Evolutionary conservation across 2,329 filamentous ascomycete genomes (phyloP), one percentile per base, ranked within the genome.

Genomic region (Conoideocrella luteorostrata): DNA sequence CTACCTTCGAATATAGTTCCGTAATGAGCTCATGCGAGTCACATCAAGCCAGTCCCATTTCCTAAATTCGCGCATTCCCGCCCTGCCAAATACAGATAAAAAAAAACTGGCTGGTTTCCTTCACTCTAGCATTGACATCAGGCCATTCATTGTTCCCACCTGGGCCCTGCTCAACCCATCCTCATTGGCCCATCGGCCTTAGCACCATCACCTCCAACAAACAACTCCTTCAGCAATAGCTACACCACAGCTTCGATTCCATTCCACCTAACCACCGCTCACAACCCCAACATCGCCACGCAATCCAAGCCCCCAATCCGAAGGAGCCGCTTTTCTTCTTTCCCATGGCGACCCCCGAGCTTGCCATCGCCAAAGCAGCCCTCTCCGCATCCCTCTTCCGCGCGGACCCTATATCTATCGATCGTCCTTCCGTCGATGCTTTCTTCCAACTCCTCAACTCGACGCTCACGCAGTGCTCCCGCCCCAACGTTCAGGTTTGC

Each of bases 401-500:
- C 48, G 77, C 83, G 32, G 86, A 91, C 59, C 84, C 86, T n/a
- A 72, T 69, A 17, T 76, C 84, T 9, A 75, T 87, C 44, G 67
- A 79, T 39, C 81, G 83, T 60, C 77, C 81, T 56, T 77, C 84
- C 47, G 84, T 91, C 62, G 75, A 83, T 53, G 65, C 74, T 46
- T 86, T 91, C 63, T 78, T 88, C 63, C 61, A 68, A 50, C 70
- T 80, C 47, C 72, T 93, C 56, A 76, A 82, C 62, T 68, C 74
- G 60, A 76, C 77, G 56, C 68, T 87, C 59, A 67, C 74, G 66
- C 77, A 80, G 70, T 91, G 87, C 77, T 86, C 86, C 58, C 76
- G 81, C 59, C 68, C 73, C 72, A 89, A 91, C 72, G 84, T 93
- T 74, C 87, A 93, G 87, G 87, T 93, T 87, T 88, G 84, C 73